Evolutionary conservation across 2,329 filamentous ascomycete genomes (phyloP).

Genomic region (Penicillium oxalicum): DNA sequence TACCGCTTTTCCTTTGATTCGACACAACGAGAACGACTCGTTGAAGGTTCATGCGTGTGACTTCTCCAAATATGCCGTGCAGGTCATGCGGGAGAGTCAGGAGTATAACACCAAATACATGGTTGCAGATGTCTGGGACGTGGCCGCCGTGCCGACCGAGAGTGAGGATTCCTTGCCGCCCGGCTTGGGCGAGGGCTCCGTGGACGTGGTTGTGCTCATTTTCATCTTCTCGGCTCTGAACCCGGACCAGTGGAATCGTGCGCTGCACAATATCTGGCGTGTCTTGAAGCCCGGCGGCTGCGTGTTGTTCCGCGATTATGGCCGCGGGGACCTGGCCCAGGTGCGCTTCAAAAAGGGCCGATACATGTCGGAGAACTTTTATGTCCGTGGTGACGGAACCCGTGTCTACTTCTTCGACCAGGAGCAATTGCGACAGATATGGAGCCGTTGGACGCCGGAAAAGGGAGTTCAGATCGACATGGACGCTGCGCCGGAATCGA

Average conservation of each 20-base stretch:
- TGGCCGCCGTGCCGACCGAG: constrained; percentile 55
- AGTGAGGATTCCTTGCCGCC: constrained; percentile 58
- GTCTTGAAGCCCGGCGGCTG: constrained; percentile 88
- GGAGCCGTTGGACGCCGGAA: constrained; percentile 51
- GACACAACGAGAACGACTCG: constrained; percentile 72
- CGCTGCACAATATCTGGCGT: constrained; percentile 72
- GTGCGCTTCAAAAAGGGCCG: constrained; percentile 94
- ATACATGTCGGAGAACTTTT: constrained; percentile 95
- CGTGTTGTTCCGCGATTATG: constrained; percentile 94
- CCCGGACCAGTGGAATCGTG: constrained; percentile 75
- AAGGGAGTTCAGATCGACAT: constrained; percentile 26
- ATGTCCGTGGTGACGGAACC: constrained; percentile 90
- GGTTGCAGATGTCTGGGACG: constrained; percentile 93
- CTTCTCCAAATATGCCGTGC: constrained; percentile 90
- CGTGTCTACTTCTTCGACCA: constrained; percentile 95
- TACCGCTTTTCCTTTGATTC: constrained; percentile 85
- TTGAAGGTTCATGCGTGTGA: constrained; percentile 90
- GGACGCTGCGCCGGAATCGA: constrained; percentile 7
- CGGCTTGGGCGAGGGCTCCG: constrained; percentile 66
- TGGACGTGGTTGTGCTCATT: constrained; percentile 89
- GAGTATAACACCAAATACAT: constrained; percentile 67
- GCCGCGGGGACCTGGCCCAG: constrained; percentile 88
- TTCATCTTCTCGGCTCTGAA: constrained; percentile 95
- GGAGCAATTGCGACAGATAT: constrained; percentile 73
- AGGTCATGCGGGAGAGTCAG: constrained; percentile 78